phyloP scores from a whole-genome alignment of 495 filamentous ascomycete genomes.

The Pyrenula aspistea region DNA sequence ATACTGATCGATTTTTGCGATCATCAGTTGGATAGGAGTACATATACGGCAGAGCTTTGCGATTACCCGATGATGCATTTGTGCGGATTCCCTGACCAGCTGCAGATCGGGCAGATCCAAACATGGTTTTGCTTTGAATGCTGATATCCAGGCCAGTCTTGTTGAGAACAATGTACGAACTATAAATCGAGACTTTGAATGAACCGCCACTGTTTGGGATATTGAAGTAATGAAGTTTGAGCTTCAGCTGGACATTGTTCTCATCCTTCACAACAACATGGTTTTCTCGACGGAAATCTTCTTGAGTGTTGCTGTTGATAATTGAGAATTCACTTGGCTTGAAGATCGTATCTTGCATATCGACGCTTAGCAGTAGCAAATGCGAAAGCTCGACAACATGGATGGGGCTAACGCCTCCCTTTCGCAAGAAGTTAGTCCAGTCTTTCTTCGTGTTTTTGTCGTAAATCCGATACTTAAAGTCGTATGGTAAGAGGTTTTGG shows the following conservation, averaged over 20 bases:
- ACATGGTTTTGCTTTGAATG: constrained; percentile 77
- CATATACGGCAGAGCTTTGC: constrained; percentile 83
- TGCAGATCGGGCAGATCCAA: constrained; percentile 68
- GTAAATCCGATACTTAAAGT: constrained; percentile 98
- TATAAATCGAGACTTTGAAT: constrained; percentile 88
- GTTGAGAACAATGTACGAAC: constrained; percentile 88
- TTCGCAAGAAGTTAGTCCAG: constrained; percentile 95
- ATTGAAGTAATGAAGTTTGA: constrained; percentile 87
- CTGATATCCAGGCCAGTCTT: constrained; percentile 84
- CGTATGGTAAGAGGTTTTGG: constrained; percentile 88
- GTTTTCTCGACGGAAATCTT: constrained; percentile 78
- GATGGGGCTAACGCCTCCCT: constrained; percentile 90
- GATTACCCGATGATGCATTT: constrained; percentile 33
- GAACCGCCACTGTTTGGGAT: constrained; percentile 88
- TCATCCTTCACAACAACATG: constrained; percentile 72
- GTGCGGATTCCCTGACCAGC: constrained; percentile 60
- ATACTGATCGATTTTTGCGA: constrained; percentile 70
- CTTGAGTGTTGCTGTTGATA: constrained; percentile 80
- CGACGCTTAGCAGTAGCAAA: constrained; percentile 78
- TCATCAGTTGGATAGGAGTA: constrained; percentile 86
- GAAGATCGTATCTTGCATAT: constrained; percentile 93
- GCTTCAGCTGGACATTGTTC: constrained; percentile 60
- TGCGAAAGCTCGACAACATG: constrained; percentile 95
- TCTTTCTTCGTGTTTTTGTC: constrained; percentile 96
- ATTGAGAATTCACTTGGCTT: constrained; percentile 92